phyloP scores from a whole-genome alignment of 2,329 filamentous ascomycete species.

The Magnaporthales sp. region DNA sequence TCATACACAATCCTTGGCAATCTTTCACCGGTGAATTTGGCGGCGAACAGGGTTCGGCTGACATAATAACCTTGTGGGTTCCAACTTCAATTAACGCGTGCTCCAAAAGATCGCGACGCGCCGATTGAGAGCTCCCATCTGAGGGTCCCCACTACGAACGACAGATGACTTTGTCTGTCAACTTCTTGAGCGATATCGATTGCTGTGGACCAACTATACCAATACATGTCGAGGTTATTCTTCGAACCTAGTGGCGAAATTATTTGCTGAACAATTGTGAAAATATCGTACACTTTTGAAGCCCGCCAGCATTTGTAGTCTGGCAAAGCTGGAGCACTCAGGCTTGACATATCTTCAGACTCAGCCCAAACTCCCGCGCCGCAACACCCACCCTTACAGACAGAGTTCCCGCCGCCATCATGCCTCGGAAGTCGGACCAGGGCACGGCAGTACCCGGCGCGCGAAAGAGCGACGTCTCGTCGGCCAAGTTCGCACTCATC shows the following conservation, averaged over 20 bases:
- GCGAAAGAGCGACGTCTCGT: conserved; percentile 36
- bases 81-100: not conserved
- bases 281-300: not conserved
- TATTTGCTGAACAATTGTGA: not conserved
- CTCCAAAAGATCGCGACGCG: not conserved
- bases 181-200: not conserved
- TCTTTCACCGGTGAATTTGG: no score
- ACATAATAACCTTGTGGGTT: not conserved
- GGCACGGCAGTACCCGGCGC: conserved; percentile 12
- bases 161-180: not conserved
- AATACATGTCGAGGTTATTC: not conserved
- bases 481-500: conserved; percentile 33
- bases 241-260: not conserved
- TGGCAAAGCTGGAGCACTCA: not conserved
- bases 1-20: no score
- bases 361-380: not conserved
- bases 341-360: not conserved
- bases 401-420: not conserved
- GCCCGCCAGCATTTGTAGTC: not conserved
- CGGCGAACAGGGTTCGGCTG: not conserved
- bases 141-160: not conserved
- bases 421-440: conserved; percentile 42
- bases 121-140: not conserved
- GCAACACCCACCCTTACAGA: not conserved
- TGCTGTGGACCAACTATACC: not conserved